Base-by-base conservation (phyloP, 192 early-diverging fungal species). In the Linnemannia hyalina region DNA sequence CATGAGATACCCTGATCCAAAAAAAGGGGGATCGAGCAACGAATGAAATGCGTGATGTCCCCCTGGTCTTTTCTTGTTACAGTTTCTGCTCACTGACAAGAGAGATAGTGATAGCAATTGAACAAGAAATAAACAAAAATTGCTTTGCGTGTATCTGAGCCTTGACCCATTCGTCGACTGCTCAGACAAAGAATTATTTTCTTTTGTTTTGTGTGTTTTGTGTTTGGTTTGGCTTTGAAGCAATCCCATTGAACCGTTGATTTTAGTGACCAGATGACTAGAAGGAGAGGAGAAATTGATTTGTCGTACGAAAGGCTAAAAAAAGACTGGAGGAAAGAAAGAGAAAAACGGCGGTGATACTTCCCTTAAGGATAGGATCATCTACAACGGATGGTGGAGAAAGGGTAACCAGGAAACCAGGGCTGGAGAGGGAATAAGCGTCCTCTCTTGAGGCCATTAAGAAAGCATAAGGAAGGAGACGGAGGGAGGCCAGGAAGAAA, bases 61-160 rank as follows among this genome's bases (percentile, higher is more conserved):
- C 49, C 16, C 18, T 15, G 49, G 49, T 52, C 49, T 52, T 11
- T 9, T 46, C 44, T 46, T 40, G 0, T 35, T 35, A 35, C 35
- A 35, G 35, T 35, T 44, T 15, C 16, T 49, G 47, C 16, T 49
- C 47, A 16, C 13, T 49, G 15, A 20, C 49, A 20, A 46, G 44
- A 9, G 20, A 52, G 20, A 52, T 20, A 18, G 47, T 15, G 42
- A 44, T 44, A 46, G 15, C 49, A 52, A 52, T 52, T 52, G 49
- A 20, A 4, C 15, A 65, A 65, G 26, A 26, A 65, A 65, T 29
- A 65, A 15, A 65, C n/a, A 35, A 23, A 23, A 60, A 60, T 65
- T 65, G 26, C 60, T 15, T 65, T 65, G 60, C 49, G 49, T 52
- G 18, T 52, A 52, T 65, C n/a, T 65, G 60, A 65, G 60, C 60